Evolutionary conservation across 2,329 filamentous ascomycete species (phyloP), one percentile per base, ranked within the genome.

Genomic region (Waltergamsia citrina): DNA sequence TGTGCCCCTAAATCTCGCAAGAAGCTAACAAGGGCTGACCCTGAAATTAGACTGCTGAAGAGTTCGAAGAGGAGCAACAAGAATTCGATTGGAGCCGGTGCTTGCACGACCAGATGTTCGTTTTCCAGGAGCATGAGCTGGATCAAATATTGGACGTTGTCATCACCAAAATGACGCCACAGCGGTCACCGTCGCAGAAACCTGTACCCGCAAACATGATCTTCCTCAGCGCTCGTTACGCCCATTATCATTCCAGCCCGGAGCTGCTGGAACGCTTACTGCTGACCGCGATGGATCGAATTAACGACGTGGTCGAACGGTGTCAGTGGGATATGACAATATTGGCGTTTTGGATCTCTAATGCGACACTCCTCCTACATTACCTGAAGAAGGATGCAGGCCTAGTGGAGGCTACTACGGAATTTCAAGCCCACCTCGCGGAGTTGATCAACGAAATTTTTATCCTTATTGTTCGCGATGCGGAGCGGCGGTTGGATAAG

Each of bases 241-340:
- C 92, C 5, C 87, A 96, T 52, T 98, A 98, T 49, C 90, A 98
- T 57, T 83, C 90, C 30, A 94, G 85, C 48, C 72, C 74, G 3
- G 88, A 95, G 41, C 69, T 98, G 8, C 65, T 98, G 8, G 80
- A 77, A 14, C 81, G 82, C 28, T 72, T 96, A 18, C 73, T 98
- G 12, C 70, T 84, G 18, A 81, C 82, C 23, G 86, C 92, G 24
- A 94, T 94, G 73, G 86, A 94, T 50, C 92, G 90, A 58, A 96
- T 98, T 48, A 96, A 96, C 52, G 81, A 87, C 38, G 86, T 95
- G 20, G 87, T 98, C n/a, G 92, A 96, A 57, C 75, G 75, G 40
- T 80, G 90, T 51, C 92, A 98, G 53, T 96, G 92, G 92, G 92
- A 98, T 53, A 98, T 98, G 92, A 98, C 92, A 1, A 94, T 98